Evolutionary conservation across 345 rosid species (phyloP).

Genomic region (Eucalyptus caleyi): DNA sequence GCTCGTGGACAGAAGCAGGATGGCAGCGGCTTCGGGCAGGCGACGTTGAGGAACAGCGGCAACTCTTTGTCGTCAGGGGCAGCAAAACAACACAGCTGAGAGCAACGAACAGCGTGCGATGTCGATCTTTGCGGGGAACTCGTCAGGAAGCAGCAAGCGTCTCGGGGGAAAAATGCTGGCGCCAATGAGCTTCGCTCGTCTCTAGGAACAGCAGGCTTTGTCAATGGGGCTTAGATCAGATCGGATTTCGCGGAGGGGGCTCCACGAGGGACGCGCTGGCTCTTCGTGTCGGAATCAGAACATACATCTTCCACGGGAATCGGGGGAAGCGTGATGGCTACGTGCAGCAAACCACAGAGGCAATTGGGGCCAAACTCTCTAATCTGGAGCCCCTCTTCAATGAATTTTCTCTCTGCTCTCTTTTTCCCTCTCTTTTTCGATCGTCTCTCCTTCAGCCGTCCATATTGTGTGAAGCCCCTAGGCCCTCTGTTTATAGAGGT

Average conservation of each 20-base stretch:
- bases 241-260: neutral
- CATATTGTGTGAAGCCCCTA: no score
- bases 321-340: no score
- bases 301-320: no score
- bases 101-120: neutral
- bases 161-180: fast-evolving
- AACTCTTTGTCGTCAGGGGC: neutral
- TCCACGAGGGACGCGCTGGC: neutral
- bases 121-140: no score
- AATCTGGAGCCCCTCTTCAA: no score
- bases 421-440: no score
- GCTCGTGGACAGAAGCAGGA: neutral
- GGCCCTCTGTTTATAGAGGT: no score
- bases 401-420: no score
- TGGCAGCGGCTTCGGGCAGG: neutral
- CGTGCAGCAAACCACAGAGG: no score
- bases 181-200: neutral
- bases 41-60: neutral
- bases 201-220: neutral
- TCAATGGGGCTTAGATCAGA: neutral
- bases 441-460: no score
- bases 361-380: no score
- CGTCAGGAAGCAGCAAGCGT: neutral
- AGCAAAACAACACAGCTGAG: neutral
- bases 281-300: neutral